Evolutionary conservation across 2,329 filamentous ascomycete species (phyloP).

Genomic region (Nemania abortiva): DNA sequence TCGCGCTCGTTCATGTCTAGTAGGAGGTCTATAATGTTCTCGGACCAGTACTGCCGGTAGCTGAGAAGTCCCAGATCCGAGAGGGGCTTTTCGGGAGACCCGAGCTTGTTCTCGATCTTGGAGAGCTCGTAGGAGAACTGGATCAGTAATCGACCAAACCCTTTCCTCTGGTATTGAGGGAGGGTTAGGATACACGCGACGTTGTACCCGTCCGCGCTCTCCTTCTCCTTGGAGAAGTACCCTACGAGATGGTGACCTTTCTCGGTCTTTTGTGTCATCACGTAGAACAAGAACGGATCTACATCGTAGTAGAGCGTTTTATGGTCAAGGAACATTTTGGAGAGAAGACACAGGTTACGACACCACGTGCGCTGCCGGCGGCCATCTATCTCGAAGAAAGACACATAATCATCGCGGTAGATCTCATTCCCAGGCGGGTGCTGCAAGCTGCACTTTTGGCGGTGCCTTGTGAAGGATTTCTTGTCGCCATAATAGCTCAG

Average conservation of each 20-base stretch:
- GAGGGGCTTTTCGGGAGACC: conserved; percentile 95
- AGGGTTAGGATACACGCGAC: conserved; percentile 97
- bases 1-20: conserved; percentile 76
- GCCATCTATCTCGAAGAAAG: conserved; percentile 97
- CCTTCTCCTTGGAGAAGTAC: conserved; percentile 99
- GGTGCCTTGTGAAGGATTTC: conserved; percentile 86
- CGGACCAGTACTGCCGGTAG: conserved; percentile 98
- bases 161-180: conserved; percentile 95
- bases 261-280: conserved; percentile 91
- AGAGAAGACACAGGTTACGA: conserved; percentile 92
- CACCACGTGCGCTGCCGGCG: conserved; percentile 95
- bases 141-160: conserved; percentile 92
- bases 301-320: conserved; percentile 99
- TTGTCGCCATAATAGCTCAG: conserved; percentile 88
- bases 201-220: conserved; percentile 96
- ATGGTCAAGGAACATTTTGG: conserved; percentile 94
- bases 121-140: conserved; percentile 98
- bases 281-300: conserved; percentile 98
- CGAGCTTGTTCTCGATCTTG: conserved; percentile 93
- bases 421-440: conserved; percentile 98
- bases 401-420: conserved; percentile 92
- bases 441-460: conserved; percentile 87
- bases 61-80: conserved; percentile 93
- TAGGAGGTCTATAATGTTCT: conserved; percentile 91
- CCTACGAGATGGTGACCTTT: conserved; percentile 95